Base-by-base conservation (phyloP, 1,284 basidiomycete species). In the Cryptococcus sp. region DNA sequence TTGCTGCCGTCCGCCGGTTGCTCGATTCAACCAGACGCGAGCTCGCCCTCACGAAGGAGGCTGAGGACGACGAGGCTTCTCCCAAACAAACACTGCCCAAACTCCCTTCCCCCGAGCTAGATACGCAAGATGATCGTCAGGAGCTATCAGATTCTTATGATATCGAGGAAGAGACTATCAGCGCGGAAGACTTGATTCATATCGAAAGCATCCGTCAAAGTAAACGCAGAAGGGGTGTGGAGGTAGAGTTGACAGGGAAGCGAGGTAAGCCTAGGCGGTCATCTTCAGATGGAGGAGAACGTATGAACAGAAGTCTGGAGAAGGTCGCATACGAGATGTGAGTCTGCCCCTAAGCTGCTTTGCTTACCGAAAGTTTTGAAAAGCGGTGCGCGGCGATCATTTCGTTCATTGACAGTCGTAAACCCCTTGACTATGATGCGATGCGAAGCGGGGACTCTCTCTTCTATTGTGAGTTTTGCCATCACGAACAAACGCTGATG, bases 381-480 rank as follows among this genome's bases (percentile, higher is more conserved):
- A 47, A 57, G 42, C 38, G 50, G 17, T 48, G 50, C 15, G 7
- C 55, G 41, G 22, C 49, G 4, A 51, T 57, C n/a, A 44, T 57
- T 38, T 39, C 50, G 5, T 58, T 58, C 42, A 45, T 45, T 40
- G 25, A 46, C 16, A 49, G 45, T 48, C 48, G 27, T n/a, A 19
- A 48, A 25, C 8, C 20, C 13, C 51, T 53, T 5, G 38, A 53
- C 38, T 40, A 38, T 19, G 44, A 53, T 7, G 3, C 40, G 2
- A 44, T 53, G 23, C 16, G 44, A 10, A 39, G 31, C 23, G 35
- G 23, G 2, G 41, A 42, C 27, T 47, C 56, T 4, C 31, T 58
- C 2, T 48, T 53, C 20, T 58, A 58, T 19, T 58, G 56, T 53
- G 31, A 23, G 51, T 40, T n/a, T n/a, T n/a, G n/a, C n/a, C n/a